Evolutionary conservation across 208 protist genomes (phyloP), one percentile per base, ranked within the genome.

Genomic region (Leishmania mexicana): DNA sequence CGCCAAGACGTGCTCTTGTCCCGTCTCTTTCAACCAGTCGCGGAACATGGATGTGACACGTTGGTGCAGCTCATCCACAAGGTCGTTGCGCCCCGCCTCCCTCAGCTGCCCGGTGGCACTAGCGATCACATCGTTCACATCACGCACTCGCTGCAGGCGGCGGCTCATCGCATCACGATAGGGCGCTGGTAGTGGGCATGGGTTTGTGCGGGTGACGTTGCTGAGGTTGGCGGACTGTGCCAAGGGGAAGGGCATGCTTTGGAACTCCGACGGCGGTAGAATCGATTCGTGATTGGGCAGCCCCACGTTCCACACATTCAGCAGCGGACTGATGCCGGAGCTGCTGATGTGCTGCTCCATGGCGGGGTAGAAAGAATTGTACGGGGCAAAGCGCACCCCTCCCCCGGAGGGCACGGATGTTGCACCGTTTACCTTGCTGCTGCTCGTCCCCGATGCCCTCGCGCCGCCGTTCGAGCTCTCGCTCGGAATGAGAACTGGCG

Each of bases 281-380:
- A 96, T 83, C 64, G 81, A 92, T 24, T 83, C 70, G 80, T 85
- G 80, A 15, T 90, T 90, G 1, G 94, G 93, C 35, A 97, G 78
- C 1, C 94, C 95, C 17, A 92, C 90, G 75, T 97, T 96, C 93
- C 93, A 98, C 3, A 98, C 77, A 78, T 97, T 98, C 21, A 98
- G 88, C 68, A 91, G 88, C 15, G 95, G 95, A 72, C 89, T 98
- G 35, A 98, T 90, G 58, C 95, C 95, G 0, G 95, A 92, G 75
- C 64, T 87, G 67, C 86, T 89, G 73, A 96, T 89, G 84, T 98
- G 88, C 86, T 96, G 89, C 83, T 97, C 93, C 45, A 98, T 85
- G 21, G 92, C 95, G 5, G 92, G 90, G 81, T 98, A 98, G 75
- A 94, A 89, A 2, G 95, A 94, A 88, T 98, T 98, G 82, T 98